Evolutionary conservation across 257 asterid genomes (phyloP).

Genomic region (Nicotiana benthamiana): DNA sequence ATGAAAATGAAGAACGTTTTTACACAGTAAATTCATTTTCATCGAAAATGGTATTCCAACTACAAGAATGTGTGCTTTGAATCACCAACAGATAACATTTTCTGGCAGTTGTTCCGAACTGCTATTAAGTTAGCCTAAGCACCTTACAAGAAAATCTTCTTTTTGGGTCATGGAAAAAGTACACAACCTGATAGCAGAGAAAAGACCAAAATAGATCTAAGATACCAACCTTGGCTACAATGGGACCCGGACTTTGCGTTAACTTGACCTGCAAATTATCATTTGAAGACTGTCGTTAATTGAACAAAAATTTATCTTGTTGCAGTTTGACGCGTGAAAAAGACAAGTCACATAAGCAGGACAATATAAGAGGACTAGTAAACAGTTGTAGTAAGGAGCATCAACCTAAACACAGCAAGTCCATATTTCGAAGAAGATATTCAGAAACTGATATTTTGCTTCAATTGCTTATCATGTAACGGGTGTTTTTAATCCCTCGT

Average conservation of each 20-base stretch:
- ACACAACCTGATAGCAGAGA: background rate
- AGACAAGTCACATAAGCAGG: background rate
- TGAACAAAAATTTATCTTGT: background rate
- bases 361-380: background rate
- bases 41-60: background rate
- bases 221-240: slow-evolving; percentile 58
- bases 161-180: background rate
- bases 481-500: no score
- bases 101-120: background rate
- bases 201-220: background rate
- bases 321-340: background rate
- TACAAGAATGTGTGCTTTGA: background rate
- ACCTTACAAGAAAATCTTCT: background rate
- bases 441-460: background rate
- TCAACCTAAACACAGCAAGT: background rate
- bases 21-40: background rate
- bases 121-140: no score
- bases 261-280: slow-evolving; percentile 50
- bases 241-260: slow-evolving; percentile 34
- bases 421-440: background rate
- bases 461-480: background rate
- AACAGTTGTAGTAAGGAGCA: background rate
- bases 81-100: background rate
- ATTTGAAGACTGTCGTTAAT: slow-evolving; percentile 14
- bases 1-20: background rate